Base-by-base conservation (phyloP, 2,329 filamentous ascomycete species). In the Microcyclosporella mali region DNA sequence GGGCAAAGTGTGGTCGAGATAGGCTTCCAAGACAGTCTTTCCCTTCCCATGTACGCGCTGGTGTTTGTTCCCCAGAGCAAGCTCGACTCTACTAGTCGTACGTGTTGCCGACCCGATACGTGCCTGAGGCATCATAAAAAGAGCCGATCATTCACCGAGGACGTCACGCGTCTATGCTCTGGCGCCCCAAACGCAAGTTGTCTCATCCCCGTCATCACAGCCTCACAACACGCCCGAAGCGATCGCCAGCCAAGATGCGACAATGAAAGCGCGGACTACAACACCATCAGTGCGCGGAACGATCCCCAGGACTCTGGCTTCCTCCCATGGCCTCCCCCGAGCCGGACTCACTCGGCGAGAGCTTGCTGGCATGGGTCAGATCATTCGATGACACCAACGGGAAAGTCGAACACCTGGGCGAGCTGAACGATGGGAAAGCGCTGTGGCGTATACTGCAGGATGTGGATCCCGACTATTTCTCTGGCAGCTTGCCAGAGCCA, bases 371-470 rank as follows among this genome's bases (percentile, higher is more conserved):
- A 41, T 64, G 59, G 69, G 65, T 72, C 21, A 66, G 67, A 44
- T 69, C 68, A 2, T 72, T 72, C 53, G 62, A 69, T 19, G 55
- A 66, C 32, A 17, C 17, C 15, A 56, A 57, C 30, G 55, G 61
- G 42, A 49, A 50, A 27, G 61, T 69, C 27, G 61, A 59, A 14
- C 51, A 60, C 30, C 69, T 68, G 61, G 62, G 53, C 41, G 66
- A 70, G 41, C 62, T 74, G 46, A 66, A 66, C 45, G 70, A 73
- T 54, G 71, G 71, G 46, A 63, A 65, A 46, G 56, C 66, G 15
- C 62, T 74, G 12, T 74, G 71, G 71, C 60, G 65, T 37, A 72
- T 73, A 32, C 61, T 74, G 39, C 58, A 61, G 50, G 65, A 71
- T 46, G 64, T 73, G 48, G 71, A 74, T 49, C 53, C 65, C 37